These are phyloP conservation scores for Cytospora schulzeri DNA, from an alignment of 2,329 filamentous ascomycete species.

Conservation along the genomic window DNA sequence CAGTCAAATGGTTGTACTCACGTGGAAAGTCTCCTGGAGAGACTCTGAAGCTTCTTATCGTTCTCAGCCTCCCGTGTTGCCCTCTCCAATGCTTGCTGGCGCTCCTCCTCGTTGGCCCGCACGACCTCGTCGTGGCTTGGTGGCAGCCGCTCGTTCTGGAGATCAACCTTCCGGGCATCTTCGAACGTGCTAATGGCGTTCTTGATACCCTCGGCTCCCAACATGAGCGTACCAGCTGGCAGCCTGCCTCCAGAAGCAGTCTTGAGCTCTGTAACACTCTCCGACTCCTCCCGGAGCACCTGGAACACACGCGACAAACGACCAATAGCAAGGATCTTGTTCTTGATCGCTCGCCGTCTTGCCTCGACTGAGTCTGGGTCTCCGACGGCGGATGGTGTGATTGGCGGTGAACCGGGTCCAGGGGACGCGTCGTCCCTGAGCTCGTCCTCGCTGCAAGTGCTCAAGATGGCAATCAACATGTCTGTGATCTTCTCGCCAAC, in stretches of 20 bases:
- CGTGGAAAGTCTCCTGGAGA: conserved; percentile 95
- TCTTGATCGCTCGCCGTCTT: conserved; percentile 97
- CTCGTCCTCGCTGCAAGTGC: conserved; percentile 98
- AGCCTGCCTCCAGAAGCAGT: conserved; percentile 90
- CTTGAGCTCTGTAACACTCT: conserved; percentile 96
- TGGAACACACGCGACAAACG: conserved; percentile 97
- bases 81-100: conserved; percentile 80
- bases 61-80: conserved; percentile 89
- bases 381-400: conserved; percentile 45
- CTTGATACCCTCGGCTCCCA: conserved; percentile 94
- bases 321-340: conserved; percentile 98
- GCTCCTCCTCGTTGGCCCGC: conserved; percentile 78
- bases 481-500: conserved; percentile 99
- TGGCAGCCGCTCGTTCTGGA: conserved; percentile 93
- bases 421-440: conserved; percentile 83
- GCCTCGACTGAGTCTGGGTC: conserved; percentile 89
- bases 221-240: conserved; percentile 94
- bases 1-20: conserved; percentile 55
- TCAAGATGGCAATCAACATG: conserved; percentile 98
- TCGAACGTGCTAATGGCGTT: conserved; percentile 97
- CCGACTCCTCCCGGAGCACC: conserved; percentile 94
- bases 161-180: conserved; percentile 92
- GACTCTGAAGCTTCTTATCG: conserved; percentile 80
- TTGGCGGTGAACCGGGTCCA: conserved; percentile 74
- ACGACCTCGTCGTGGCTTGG: conserved; percentile 91